These are phyloP conservation scores for Plantago elongata DNA, from an alignment of 257 asterid species.

Conservation along the genomic window DNA sequence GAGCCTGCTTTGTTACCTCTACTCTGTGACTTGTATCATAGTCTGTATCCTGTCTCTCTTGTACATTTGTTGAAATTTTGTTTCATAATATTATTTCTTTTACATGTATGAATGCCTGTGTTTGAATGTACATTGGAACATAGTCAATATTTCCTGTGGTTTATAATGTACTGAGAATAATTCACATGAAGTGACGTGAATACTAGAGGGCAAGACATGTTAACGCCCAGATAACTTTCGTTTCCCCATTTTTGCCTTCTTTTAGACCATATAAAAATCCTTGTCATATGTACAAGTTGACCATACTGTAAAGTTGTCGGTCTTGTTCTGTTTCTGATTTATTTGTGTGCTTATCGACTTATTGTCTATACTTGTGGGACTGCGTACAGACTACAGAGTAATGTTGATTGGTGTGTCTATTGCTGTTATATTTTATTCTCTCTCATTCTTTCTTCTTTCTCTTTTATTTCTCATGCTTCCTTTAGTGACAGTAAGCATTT, in stretches of 20 bases:
- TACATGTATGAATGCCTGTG: not conserved
- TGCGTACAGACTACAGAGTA: conserved; percentile 5
- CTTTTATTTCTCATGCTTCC: conserved; percentile 3
- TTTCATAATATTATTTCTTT: too few species aligned
- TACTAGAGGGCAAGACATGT: conserved; percentile 2
- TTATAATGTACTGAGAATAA: conserved; percentile 5
- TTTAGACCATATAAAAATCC: conserved; percentile 7
- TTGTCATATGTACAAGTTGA: conserved; percentile 14
- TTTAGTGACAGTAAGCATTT: conserved; percentile 17
- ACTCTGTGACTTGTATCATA: not conserved
- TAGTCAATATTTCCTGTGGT: conserved; percentile 7
- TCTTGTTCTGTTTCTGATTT: conserved; percentile 9
- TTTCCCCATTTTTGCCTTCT: not conserved
- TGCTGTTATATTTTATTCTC: not conserved
- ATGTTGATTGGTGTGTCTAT: conserved; percentile 1
- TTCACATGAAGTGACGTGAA: not conserved
- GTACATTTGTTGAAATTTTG: not conserved
- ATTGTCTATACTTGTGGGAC: conserved; percentile 11
- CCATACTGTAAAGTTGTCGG: conserved; percentile 16
- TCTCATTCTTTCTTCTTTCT: not conserved
- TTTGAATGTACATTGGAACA: not conserved
- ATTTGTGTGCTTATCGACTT: not conserved
- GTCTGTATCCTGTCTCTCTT: not conserved
- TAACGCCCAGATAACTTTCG: not conserved
- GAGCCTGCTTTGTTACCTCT: not conserved